Base-by-base conservation (phyloP, 495 filamentous ascomycete species). In the Penicillium psychrofluorescens region DNA sequence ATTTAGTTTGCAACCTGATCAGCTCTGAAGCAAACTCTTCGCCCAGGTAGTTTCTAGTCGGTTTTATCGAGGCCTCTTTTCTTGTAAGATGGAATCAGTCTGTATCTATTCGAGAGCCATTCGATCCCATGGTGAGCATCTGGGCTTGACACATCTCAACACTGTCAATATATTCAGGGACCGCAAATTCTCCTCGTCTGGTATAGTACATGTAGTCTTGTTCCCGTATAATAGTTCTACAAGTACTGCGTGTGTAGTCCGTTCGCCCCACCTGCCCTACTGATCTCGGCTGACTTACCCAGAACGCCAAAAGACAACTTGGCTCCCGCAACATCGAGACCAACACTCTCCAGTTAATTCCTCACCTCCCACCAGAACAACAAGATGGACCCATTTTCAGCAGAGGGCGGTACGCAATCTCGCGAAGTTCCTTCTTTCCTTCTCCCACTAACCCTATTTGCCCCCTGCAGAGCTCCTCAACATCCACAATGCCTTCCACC, bases 401-500 rank as follows among this genome's bases (percentile, higher is more conserved):
- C 86, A 53, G 92, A 96, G 73, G 89, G 88, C 73, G 82, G 82
- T 84, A 65, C 48, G 71, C 12, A 36, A 14, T 11, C 28, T 40
- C 12, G 36, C 11, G n/a, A 11, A 29, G 29, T 11, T 13, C 2
- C 11, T 40, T 30, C 40, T 36, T 11, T 40, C 35, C 15, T 11
- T 29, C 37, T 38, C 50, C 50, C 34, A 54, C 36, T 7, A 12
- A 46, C 10, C 29, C 43, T 47, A 22, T 22, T 22, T 22, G 22
- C 0, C 12, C 50, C 34, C 39, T 40, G n/a, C 58, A 85, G 92
- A 98, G 71, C 81, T 98, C 53, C 81, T 95, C 64, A 95, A 90
- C 74, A 83, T 96, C 62, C 87, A 92, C 78, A 95, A 85, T 70
- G 79, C 86, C 72, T 96, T 95, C 79, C 85, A 92, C 75, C 86